Evolutionary conservation across 192 early-diverging fungal genomes (phyloP).

Genomic region (Rhizophagus prolifer): DNA sequence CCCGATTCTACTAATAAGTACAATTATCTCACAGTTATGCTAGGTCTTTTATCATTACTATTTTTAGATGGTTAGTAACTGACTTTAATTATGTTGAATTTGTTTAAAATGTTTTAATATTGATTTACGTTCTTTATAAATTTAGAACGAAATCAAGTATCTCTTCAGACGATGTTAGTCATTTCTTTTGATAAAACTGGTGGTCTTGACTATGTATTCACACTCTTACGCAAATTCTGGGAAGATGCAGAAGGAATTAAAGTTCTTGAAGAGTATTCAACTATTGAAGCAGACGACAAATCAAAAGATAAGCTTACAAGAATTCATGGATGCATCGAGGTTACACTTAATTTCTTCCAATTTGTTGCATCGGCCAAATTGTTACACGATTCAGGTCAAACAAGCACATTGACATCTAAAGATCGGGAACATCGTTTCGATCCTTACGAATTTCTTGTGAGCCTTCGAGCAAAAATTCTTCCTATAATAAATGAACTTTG

Average conservation of each 20-base stretch:
- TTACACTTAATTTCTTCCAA: conserved; percentile 61
- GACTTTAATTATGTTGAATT: background rate
- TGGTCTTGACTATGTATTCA: conserved; percentile 53
- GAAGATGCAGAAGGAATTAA: conserved; percentile 37
- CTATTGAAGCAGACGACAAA: conserved; percentile 37
- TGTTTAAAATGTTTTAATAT: background rate
- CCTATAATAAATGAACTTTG: conserved; percentile 64
- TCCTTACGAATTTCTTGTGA: conserved; percentile 64
- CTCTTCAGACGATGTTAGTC: conserved; percentile 62
- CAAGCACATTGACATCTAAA: conserved; percentile 47
- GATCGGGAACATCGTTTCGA: conserved; percentile 70
- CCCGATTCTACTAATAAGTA: conserved; percentile 43
- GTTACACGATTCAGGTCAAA: conserved; percentile 73
- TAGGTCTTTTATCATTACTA: conserved; percentile 54
- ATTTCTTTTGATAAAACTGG: conserved; percentile 59
- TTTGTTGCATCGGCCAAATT: conserved; percentile 69
- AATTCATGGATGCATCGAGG: conserved; percentile 53
- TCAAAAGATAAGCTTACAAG: conserved; percentile 38
- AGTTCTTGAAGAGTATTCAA: conserved; percentile 21
- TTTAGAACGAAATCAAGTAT: conserved; percentile 52
- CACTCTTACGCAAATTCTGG: conserved; percentile 51
- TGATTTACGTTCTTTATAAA: background rate
- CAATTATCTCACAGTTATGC: conserved; percentile 57
- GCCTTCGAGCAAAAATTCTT: conserved; percentile 59
- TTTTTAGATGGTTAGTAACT: conserved; percentile 50